Base-by-base conservation (phyloP, 257 asterid genomes). In the Solanum ahanhuiri region DNA sequence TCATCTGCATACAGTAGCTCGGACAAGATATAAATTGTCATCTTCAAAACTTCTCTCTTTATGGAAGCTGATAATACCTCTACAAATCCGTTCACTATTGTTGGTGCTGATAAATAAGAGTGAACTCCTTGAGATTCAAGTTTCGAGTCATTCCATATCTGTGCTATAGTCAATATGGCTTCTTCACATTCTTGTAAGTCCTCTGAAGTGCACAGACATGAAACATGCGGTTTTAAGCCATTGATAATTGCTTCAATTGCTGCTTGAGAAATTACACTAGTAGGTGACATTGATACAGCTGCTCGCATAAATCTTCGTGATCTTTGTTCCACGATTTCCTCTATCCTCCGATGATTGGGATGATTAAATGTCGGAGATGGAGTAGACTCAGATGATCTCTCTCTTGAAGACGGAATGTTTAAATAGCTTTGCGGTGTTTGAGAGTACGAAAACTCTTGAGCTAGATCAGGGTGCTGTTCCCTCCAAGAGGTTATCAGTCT, bases 401-500 rank as follows among this genome's bases (percentile, higher is more conserved):
- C 91, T 60, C 88, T 85, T 30, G 88, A 86, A 54, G 90, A 89
- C 20, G 90, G 85, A n/a, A 84, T 43, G 75, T 81, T 90, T 84
- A 84, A 39, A 84, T 85, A 86, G 23, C 84, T 92, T 60, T 57
- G 86, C 22, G 94, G 95, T 4, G 95, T 91, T 87, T 91, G 96
- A 18, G 87, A 84, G 87, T 87, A 90, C 14, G 98, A 92, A 83
- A 91, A 90, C 66, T 94, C 98, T 82, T 90, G 96, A 81, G 96
- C 96, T 86, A 92, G 90, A 14, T 93, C 96, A 85, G 98, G 97
- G 89, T 94, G 93, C 86, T 93, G 97, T 69, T 95, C 98, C 88
- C 89, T 95, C 98, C 98, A 95, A 43, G 98, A 93, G 58, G 97
- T 90, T 30, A 95, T 95, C 64, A 95, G 72, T 82, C 98, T 91